Evolutionary conservation across 345 rosid genomes (phyloP).

Genomic region (Lumnitzera racemosa): DNA sequence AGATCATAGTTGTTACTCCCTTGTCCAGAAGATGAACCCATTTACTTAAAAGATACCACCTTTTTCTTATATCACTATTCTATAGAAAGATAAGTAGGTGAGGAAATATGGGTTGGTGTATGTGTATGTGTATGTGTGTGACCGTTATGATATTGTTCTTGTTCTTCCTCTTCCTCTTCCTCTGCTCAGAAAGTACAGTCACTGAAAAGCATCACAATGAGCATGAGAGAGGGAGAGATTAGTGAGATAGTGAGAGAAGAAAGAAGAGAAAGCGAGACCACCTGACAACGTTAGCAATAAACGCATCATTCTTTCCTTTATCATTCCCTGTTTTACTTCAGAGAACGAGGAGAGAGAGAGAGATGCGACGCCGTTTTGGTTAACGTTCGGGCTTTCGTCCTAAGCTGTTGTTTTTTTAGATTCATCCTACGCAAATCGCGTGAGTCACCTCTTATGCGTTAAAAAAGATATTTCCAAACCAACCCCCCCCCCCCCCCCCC

Average conservation of each 20-base stretch:
- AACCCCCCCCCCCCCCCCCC: too few relatives aligned
- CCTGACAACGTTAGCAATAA: conserved; percentile 7
- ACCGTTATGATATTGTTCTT: neutral
- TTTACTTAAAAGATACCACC: conserved; percentile 13
- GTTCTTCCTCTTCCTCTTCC: conserved; percentile 1
- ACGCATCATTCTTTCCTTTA: conserved; percentile 3
- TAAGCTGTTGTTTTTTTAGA: neutral
- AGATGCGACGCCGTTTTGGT: neutral
- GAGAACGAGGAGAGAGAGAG: neutral
- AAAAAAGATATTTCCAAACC: too few relatives aligned
- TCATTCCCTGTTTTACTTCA: neutral
- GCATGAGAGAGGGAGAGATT: neutral
- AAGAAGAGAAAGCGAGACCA: conserved; percentile 20
- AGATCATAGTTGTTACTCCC: conserved; percentile 55
- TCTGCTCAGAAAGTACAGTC: conserved; percentile 20
- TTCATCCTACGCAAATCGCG: too few relatives aligned
- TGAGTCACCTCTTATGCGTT: too few relatives aligned
- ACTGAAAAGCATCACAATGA: conserved; percentile 18
- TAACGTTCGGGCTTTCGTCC: neutral
- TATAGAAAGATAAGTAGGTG: too few relatives aligned
- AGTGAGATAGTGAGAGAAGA: conserved; percentile 6
- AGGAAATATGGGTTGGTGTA: too few relatives aligned
- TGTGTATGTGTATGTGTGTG: too few relatives aligned
- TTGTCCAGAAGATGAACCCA: conserved; percentile 86
- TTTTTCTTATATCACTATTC: neutral